Evolutionary conservation across 2,329 filamentous ascomycete species (phyloP).

Genomic region (Cucurbitaria berberidis): DNA sequence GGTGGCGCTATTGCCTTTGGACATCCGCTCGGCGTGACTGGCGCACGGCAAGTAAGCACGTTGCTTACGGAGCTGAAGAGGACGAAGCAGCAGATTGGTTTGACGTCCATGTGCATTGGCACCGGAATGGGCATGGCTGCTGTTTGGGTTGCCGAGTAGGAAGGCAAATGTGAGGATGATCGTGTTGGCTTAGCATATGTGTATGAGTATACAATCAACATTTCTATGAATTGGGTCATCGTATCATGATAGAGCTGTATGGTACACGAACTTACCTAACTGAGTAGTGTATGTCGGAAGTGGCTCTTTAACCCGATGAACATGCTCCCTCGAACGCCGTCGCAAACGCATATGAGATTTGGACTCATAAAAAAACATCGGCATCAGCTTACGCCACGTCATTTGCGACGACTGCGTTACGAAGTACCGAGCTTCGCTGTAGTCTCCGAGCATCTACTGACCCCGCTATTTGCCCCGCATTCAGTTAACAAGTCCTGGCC

Average conservation of each 20-base stretch:
- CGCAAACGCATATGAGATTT: too few relatives aligned
- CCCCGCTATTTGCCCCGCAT: slow-evolving; percentile 10
- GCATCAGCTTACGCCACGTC: too few relatives aligned
- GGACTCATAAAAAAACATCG: neutral
- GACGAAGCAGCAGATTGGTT: slow-evolving; percentile 82
- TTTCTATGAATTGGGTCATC: neutral
- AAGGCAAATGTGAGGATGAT: neutral
- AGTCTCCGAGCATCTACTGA: slow-evolving; percentile 5
- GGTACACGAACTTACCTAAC: too few relatives aligned
- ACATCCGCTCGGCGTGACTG: slow-evolving; percentile 93
- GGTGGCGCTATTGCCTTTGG: slow-evolving; percentile 96
- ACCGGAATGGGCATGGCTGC: slow-evolving; percentile 97
- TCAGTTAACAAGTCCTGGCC: neutral
- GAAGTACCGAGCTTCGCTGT: neutral
- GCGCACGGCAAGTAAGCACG: slow-evolving; percentile 90
- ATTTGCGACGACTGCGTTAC: too few relatives aligned
- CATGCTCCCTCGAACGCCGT: too few relatives aligned
- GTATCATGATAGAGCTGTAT: too few relatives aligned
- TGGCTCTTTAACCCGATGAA: too few relatives aligned
- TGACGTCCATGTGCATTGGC: slow-evolving; percentile 95
- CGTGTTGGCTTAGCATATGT: neutral
- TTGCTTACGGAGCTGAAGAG: slow-evolving; percentile 87
- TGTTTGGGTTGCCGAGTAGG: slow-evolving; percentile 91
- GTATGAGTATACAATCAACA: neutral
- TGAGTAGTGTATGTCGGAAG: neutral